Conservation (phyloP, 208 protist species). For the Crithidia brevicula region DNA sequence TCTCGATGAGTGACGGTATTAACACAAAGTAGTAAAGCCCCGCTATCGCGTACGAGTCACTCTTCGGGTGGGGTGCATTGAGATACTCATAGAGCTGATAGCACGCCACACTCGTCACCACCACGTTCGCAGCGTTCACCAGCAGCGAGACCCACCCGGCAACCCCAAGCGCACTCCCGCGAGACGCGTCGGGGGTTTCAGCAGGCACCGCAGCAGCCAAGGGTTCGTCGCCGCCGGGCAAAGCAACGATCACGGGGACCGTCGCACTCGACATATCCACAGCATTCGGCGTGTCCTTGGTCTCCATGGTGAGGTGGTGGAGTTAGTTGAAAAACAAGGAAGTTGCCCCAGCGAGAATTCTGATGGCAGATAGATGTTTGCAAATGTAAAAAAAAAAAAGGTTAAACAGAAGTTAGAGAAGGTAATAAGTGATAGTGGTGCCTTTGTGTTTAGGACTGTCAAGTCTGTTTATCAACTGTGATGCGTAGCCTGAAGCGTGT, state of each 20-base stretch:
- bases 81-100: not conserved
- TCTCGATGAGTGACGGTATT: not conserved
- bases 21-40: not conserved
- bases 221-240: not conserved
- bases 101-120: not conserved
- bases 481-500: too few relatives aligned
- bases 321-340: constrained; percentile 14
- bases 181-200: not conserved
- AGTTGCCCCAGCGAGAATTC: too few relatives aligned
- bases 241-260: too few relatives aligned
- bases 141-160: constrained; percentile 1
- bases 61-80: not conserved
- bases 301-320: too few relatives aligned
- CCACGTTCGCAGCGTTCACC: not conserved
- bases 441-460: not conserved
- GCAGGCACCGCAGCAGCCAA: not conserved
- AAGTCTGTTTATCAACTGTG: too few relatives aligned
- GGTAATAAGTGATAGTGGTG: too few relatives aligned
- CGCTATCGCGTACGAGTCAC: not conserved
- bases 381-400: too few relatives aligned
- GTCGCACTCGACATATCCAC: too few relatives aligned
- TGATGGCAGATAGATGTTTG: too few relatives aligned
- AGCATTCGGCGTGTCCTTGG: not conserved
- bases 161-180: not conserved
- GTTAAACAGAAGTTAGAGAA: too few relatives aligned